Conservation (phyloP, 805 yeast species). For the Cyberlindnera mrakii region DNA sequence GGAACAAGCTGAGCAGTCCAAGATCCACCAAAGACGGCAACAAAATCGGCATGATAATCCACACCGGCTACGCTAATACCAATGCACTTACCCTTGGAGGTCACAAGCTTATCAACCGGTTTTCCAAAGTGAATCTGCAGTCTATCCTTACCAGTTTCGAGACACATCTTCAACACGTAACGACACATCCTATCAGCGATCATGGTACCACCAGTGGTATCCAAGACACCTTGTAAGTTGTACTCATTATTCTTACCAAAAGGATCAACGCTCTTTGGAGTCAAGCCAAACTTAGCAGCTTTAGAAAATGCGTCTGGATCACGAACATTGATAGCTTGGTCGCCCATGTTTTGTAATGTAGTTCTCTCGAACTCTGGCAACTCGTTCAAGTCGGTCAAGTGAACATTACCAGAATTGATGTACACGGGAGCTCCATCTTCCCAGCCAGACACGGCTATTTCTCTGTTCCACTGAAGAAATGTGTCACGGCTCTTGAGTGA, state of each 20-base stretch:
- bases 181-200: constrained; percentile 28
- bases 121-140: constrained; percentile 22
- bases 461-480: constrained; percentile 22
- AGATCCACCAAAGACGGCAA: constrained; percentile 12
- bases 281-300: constrained; percentile 18
- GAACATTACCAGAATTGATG: constrained; percentile 22
- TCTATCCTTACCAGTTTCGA: constrained; percentile 16
- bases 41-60: constrained; percentile 1
- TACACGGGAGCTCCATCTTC: constrained; percentile 23
- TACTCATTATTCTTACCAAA: constrained; percentile 12
- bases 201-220: constrained; percentile 27
- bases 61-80: constrained; percentile 18
- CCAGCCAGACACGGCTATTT: constrained; percentile 18
- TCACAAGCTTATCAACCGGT: constrained; percentile 1
- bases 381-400: constrained; percentile 17
- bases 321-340: constrained; percentile 12
- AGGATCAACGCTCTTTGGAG: constrained; percentile 17
- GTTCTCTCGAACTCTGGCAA: constrained; percentile 19
- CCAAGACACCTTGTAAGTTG: constrained; percentile 22
- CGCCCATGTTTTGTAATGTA: constrained; percentile 17
- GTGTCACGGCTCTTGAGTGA: constrained; percentile 17
- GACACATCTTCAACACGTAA: constrained; percentile 24
- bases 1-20: constrained; percentile 23
- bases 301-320: constrained; percentile 19
- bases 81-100: constrained; percentile 12